These are phyloP conservation scores for Aurinia saxatilis DNA, from an alignment of 345 rosid species.

Conservation along the genomic window DNA sequence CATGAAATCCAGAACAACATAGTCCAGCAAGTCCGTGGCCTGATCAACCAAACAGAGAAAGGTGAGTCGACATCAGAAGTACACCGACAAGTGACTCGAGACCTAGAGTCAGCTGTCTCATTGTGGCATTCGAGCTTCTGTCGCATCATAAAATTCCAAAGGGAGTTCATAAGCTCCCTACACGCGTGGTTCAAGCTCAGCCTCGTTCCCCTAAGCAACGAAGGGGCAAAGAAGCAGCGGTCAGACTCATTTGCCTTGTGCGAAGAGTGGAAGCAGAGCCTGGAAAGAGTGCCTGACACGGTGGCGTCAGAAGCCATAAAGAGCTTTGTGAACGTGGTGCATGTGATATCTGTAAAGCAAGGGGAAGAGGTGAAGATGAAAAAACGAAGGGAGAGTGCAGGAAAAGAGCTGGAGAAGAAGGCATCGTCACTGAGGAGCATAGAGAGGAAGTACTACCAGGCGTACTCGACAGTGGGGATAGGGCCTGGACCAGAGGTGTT, in stretches of 20 bases:
- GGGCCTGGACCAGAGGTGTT: conserved; percentile 53
- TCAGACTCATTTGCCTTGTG: conserved; percentile 54
- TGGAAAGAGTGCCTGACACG: conserved; percentile 81
- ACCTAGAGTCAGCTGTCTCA: conserved; percentile 74
- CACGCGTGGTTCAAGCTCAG: conserved; percentile 94
- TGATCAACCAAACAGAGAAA: conserved; percentile 53
- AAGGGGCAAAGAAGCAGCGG: conserved; percentile 33
- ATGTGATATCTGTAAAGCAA: conserved; percentile 64
- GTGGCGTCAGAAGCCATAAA: conserved; percentile 96
- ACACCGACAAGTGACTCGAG: conserved; percentile 83
- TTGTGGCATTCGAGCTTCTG: conserved; percentile 88
- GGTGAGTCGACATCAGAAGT: conserved; percentile 78
- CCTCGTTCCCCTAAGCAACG: conserved; percentile 57
- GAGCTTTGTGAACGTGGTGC: conserved; percentile 76
- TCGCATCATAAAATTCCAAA: conserved; percentile 65
- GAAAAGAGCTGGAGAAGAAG: conserved; percentile 87
- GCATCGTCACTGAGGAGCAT: conserved; percentile 72
- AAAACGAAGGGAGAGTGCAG: conserved; percentile 63
- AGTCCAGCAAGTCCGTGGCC: conserved; percentile 90
- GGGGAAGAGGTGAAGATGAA: conserved; percentile 71
- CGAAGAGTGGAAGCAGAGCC: conserved; percentile 88
- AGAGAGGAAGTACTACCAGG: conserved; percentile 84
- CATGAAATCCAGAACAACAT: conserved; percentile 78
- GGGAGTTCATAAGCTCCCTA: conserved; percentile 61
- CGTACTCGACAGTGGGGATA: conserved; percentile 80